Base-by-base conservation (phyloP, 495 filamentous ascomycete species). In the Penicillium subrubescens region DNA sequence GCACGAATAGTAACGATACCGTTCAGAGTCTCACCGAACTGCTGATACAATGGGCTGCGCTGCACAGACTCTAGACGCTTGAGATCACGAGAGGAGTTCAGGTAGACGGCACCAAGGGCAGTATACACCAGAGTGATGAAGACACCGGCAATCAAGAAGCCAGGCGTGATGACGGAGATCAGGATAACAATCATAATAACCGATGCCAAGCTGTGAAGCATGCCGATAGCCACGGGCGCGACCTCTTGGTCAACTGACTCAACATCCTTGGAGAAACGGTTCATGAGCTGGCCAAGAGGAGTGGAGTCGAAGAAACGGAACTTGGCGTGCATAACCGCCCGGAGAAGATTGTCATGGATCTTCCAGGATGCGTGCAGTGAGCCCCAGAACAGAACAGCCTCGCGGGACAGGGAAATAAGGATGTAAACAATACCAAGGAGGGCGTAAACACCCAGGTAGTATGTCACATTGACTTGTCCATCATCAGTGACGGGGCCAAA, bases 271-370 rank as follows among this genome's bases (percentile, higher is more conserved):
- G 94, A 97, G 77, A 99, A 99, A 41, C 96, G 85, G 75, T 99
- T 99, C 91, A 98, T 98, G 66, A 99, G 84, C 75, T 97, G 95
- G 14, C 96, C 96, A 0, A 97, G 86, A 7, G 96, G 96, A 2
- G 96, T 99, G 2, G 92, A 92, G 74, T 99, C 96, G 73, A 99
- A 99, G 82, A 99, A 99, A 66, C 91, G 91, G 80, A 98, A 96
- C 71, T 92, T 92, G 17, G 96, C 96, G 57, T 93, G 88, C 60
- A 92, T 89, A 31, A 99, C 85, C 5, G 91, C 80, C 27, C 86
- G 82, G 75, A 98, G 88, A 51, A 99, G 84, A 29, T 86, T 83
- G 60, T 87, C 81, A 73, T 99, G 96, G 14, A 99, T 87, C 68
- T 86, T 88, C 82, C 87, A 89, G 10, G 95, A 97, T 8, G 96